phyloP scores from a whole-genome alignment of 805 yeast genomes.

The Clavispora fructus region DNA sequence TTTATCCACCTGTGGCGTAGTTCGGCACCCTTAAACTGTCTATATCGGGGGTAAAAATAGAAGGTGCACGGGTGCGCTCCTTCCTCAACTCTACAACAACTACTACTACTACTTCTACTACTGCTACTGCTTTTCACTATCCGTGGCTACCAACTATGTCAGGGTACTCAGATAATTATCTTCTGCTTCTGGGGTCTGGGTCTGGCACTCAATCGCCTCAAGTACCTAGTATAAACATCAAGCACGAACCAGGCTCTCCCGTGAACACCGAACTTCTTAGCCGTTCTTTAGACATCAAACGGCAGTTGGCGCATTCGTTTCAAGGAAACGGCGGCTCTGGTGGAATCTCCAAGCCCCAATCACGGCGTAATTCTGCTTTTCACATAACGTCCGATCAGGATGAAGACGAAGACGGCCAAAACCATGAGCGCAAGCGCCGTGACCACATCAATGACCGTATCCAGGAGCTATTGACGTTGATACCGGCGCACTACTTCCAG shows the following conservation, averaged over 20 bases:
- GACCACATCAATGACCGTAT: conserved; percentile 42
- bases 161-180: not conserved
- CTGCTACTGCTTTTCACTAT: too few relatives aligned
- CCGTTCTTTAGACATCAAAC: conserved; percentile 33
- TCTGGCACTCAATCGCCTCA: conserved; percentile 7
- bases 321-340: conserved; percentile 20
- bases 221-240: conserved; percentile 29
- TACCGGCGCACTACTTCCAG: conserved; percentile 33
- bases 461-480: conserved; percentile 36
- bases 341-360: conserved; percentile 35
- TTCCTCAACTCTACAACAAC: not conserved
- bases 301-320: conserved; percentile 37
- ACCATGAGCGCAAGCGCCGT: conserved; percentile 38
- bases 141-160: not conserved
- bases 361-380: conserved; percentile 30
- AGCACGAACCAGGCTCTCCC: conserved; percentile 17
- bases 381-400: conserved; percentile 19
- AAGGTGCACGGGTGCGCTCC: conserved; percentile 1
- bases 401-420: conserved; percentile 25
- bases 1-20: too few relatives aligned
- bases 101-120: too few relatives aligned
- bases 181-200: conserved; percentile 4
- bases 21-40: too few relatives aligned
- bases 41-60: too few relatives aligned
- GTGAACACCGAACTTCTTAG: conserved; percentile 21